Percentiles rank a stretch among this genome's conserved stretches.
Evolutionary conservation across 225 moss, liverwort and hornwort genomes (phyloP).

Genomic region (Pseudoscleropodium purum): DNA sequence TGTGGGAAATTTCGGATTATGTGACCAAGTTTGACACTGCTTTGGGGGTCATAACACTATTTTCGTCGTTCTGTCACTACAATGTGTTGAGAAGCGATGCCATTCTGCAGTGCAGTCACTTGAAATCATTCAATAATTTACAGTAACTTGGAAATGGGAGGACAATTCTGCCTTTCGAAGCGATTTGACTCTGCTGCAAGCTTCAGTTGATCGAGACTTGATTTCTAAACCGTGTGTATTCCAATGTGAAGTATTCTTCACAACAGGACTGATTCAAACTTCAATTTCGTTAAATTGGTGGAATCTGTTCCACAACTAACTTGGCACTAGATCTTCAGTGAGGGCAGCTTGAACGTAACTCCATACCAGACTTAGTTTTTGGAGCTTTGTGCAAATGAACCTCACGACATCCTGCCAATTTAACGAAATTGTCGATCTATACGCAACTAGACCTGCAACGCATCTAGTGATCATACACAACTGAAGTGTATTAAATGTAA

Average conservation of each 20-base stretch:
- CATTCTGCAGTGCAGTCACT: not conserved
- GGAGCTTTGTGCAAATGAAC: not conserved
- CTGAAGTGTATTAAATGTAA: not conserved
- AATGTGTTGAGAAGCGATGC: not conserved
- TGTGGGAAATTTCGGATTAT: not conserved
- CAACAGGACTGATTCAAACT: not conserved
- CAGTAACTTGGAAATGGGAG: not conserved
- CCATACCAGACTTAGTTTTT: not conserved
- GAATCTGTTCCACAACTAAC: not conserved
- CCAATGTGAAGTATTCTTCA: not conserved
- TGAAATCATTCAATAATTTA: not conserved
- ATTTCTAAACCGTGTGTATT: not conserved
- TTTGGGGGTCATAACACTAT: not conserved
- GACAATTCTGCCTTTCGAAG: not conserved
- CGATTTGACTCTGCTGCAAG: not conserved
- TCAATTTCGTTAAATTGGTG: not conserved
- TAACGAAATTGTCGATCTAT: not conserved
- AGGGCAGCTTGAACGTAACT: not conserved
- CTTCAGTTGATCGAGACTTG: not conserved
- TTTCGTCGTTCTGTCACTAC: not conserved
- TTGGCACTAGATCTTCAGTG: not conserved
- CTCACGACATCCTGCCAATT: not conserved
- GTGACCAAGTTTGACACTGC: not conserved
- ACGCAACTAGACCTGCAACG: not conserved
- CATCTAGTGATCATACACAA: not conserved